phyloP scores from a whole-genome alignment of 139 green algal species.

The Chlorella sp. region DNA sequence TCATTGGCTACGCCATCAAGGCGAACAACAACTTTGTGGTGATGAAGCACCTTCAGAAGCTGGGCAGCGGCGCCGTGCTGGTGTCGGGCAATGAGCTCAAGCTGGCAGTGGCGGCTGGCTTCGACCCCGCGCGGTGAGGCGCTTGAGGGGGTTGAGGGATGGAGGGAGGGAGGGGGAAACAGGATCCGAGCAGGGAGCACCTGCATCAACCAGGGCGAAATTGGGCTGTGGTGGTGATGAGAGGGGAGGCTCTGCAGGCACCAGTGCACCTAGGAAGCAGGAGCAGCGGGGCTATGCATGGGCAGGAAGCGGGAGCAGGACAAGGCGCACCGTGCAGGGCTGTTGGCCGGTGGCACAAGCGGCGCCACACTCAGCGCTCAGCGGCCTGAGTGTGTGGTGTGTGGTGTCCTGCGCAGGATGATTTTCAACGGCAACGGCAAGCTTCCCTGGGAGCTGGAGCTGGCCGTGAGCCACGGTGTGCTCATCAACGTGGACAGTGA shows the following conservation, averaged over 20 bases:
- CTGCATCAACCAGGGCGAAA: background rate
- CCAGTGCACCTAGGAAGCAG: too few species aligned
- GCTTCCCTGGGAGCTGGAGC: conserved; percentile 85
- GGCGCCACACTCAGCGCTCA: too few species aligned
- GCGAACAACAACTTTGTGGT: conserved; percentile 97
- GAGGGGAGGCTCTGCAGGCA: too few species aligned
- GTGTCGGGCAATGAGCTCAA: conserved; percentile 95
- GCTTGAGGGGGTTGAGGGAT: too few species aligned
- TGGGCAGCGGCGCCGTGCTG: conserved; percentile 80
- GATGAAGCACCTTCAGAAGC: conserved; percentile 67
- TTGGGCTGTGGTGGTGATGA: too few species aligned
- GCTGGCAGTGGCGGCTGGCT: conserved; percentile 77
- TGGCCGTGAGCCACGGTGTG: conserved; percentile 77
- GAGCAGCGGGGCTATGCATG: too few species aligned
- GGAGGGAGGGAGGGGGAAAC: too few species aligned
- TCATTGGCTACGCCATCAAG: conserved; percentile 97
- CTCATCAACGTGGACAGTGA: conserved; percentile 96
- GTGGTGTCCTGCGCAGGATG: conserved; percentile 21
- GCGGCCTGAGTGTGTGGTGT: too few species aligned
- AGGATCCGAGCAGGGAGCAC: background rate
- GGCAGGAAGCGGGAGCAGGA: too few species aligned
- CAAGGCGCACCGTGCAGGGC: too few species aligned
- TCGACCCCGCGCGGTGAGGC: conserved; percentile 75
- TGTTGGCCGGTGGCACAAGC: too few species aligned
- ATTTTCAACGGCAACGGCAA: conserved; percentile 95